Evolutionary conservation across 2,329 filamentous ascomycete genomes (phyloP).

Genomic region (Nemania sp.): DNA sequence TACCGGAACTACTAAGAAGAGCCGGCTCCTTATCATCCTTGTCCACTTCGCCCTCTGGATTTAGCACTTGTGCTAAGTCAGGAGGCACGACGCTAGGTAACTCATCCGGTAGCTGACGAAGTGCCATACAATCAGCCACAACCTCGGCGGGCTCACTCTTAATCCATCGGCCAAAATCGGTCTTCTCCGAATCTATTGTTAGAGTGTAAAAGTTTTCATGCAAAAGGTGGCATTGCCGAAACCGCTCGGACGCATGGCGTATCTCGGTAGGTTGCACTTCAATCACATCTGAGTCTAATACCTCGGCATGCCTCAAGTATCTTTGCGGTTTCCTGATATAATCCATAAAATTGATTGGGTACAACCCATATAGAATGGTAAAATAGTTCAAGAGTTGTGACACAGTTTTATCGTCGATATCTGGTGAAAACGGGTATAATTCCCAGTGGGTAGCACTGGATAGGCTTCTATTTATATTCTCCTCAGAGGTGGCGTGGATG

Average conservation of each 20-base stretch:
- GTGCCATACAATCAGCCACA: conserved; percentile 80
- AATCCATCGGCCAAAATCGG: conserved; percentile 80
- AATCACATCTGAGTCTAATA: conserved; percentile 76
- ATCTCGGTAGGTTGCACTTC: conserved; percentile 84
- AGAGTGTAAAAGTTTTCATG: conserved; percentile 88
- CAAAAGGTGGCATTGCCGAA: conserved; percentile 77
- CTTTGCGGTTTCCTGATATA: conserved; percentile 86
- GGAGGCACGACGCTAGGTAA: conserved; percentile 37
- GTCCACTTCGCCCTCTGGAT: conserved; percentile 47
- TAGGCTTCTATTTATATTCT: conserved; percentile 54
- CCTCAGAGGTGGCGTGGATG: conserved; percentile 54
- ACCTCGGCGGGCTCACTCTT: conserved; percentile 84
- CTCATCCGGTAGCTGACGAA: conserved; percentile 60
- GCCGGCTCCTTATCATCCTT: conserved; percentile 54
- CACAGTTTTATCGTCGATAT: conserved; percentile 70
- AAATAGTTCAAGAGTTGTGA: conserved; percentile 81
- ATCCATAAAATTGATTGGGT: conserved; percentile 87
- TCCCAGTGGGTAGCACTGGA: conserved; percentile 68
- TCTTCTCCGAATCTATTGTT: conserved; percentile 83
- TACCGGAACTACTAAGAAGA: conserved; percentile 56
- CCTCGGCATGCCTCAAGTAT: conserved; percentile 79
- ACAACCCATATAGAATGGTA: conserved; percentile 84
- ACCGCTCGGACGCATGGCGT: conserved; percentile 78
- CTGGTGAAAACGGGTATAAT: conserved; percentile 69
- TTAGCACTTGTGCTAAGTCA: conserved; percentile 42